Evolutionary conservation across 345 rosid species (phyloP).

Genomic region (Microthlaspi erraticum): DNA sequence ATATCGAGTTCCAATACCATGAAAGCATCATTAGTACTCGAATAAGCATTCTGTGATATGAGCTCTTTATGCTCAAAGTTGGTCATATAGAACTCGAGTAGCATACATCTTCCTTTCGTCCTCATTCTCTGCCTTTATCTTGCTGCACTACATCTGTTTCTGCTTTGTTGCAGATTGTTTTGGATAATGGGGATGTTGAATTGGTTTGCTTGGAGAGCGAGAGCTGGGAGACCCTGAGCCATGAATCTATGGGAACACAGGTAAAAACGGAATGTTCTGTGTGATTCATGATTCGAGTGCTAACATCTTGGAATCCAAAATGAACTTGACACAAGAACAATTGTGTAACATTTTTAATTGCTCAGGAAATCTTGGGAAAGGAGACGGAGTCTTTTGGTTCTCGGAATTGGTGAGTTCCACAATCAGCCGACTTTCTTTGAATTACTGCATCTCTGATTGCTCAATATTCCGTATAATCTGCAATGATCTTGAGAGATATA

Average conservation of each 20-base stretch:
- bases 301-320: slow-evolving; percentile 19
- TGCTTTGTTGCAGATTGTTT: slow-evolving; percentile 51
- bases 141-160: not conserved
- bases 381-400: slow-evolving; percentile 45
- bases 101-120: slow-evolving; percentile 5
- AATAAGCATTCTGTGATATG: not conserved
- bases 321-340: slow-evolving; percentile 23
- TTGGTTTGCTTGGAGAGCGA: slow-evolving; percentile 57
- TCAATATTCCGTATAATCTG: slow-evolving; percentile 7
- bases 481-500: slow-evolving; percentile 22
- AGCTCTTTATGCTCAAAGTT: slow-evolving; percentile 11
- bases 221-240: slow-evolving; percentile 54
- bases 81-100: slow-evolving; percentile 7
- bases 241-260: slow-evolving; percentile 48
- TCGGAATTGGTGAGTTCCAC: slow-evolving; percentile 52
- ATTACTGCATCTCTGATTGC: slow-evolving; percentile 7
- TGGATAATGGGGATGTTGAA: slow-evolving; percentile 57
- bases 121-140: slow-evolving; percentile 9
- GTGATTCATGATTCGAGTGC: slow-evolving; percentile 16
- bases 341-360: slow-evolving; percentile 16
- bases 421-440: slow-evolving; percentile 23
- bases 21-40: slow-evolving; percentile 19
- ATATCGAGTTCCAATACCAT: slow-evolving; percentile 5
- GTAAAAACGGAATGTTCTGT: slow-evolving; percentile 42
- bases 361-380: slow-evolving; percentile 46